phyloP scores from a whole-genome alignment of 164 flowering plant genomes.

The Chimonanthus praecox region DNA sequence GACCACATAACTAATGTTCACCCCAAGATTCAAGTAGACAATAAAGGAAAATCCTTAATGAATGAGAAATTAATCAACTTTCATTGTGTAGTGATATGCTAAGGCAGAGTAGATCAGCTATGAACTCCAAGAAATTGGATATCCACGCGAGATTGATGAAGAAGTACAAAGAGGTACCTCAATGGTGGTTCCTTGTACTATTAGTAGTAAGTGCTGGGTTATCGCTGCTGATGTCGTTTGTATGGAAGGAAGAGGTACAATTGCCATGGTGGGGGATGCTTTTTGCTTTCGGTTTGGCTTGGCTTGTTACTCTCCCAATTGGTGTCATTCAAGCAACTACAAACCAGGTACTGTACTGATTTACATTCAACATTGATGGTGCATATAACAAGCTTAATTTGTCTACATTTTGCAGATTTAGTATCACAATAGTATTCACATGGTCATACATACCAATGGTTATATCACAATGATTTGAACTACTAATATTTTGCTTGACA shows the following conservation, averaged over 20 bases:
- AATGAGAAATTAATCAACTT: background rate
- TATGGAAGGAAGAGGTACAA: constrained; percentile 74
- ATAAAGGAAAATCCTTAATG: no score
- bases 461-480: no score
- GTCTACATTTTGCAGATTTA: no score
- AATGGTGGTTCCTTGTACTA: constrained; percentile 72
- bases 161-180: constrained; percentile 51
- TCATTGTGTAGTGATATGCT: constrained; percentile 52
- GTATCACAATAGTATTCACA: no score
- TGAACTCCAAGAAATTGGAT: constrained; percentile 56
- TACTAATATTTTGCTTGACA: no score
- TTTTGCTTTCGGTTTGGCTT: constrained; percentile 78
- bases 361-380: no score
- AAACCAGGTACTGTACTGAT: constrained; percentile 54
- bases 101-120: constrained; percentile 71
- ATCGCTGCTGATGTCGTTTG: constrained; percentile 58
- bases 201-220: constrained; percentile 51
- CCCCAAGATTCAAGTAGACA: no score
- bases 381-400: no score
- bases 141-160: constrained; percentile 56
- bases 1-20: no score
- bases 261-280: constrained; percentile 94
- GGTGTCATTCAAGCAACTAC: constrained; percentile 98
- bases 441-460: no score
- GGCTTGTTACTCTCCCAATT: constrained; percentile 78